phyloP scores from a whole-genome alignment of 306 rosid genomes.

The Cyamopsis tetragonoloba region DNA sequence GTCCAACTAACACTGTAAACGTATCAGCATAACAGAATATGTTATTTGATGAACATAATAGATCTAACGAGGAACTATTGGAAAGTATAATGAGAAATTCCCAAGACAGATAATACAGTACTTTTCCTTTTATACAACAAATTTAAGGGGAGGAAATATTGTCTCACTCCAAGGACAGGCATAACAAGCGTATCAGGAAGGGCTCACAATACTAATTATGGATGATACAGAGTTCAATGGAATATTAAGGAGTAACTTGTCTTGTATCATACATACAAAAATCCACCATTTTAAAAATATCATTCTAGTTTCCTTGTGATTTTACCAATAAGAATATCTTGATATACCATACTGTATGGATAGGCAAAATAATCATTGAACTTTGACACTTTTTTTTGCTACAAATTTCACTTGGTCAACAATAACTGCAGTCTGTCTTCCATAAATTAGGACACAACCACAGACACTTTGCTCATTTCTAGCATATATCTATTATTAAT shows the following conservation, averaged over 20 bases:
- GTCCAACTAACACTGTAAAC: constrained; percentile 89
- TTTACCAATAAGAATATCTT: constrained; percentile 13
- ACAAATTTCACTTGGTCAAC: neutral
- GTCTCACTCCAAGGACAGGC: constrained; percentile 4
- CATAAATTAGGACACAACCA: constrained; percentile 1
- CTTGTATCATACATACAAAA: constrained; percentile 5
- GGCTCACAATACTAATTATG: neutral
- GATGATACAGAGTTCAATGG: neutral
- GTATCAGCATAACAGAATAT: constrained; percentile 32
- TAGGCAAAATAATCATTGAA: neutral
- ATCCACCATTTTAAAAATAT: constrained; percentile 4
- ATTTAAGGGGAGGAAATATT: neutral
- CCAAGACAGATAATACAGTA: neutral
- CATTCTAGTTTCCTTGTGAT: constrained; percentile 14
- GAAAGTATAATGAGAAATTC: constrained; percentile 10
- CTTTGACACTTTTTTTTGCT: constrained; percentile 16
- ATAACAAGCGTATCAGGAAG: neutral
- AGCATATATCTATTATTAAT: constrained; percentile 12
- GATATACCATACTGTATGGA: neutral
- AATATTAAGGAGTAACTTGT: constrained; percentile 1
- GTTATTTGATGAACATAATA: constrained; percentile 28
- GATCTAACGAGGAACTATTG: neutral
- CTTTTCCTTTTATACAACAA: neutral
- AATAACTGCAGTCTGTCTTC: neutral
- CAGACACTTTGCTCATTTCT: constrained; percentile 4